These are phyloP conservation scores for Fusarium chaquense DNA, from an alignment of 2,329 filamentous ascomycete species.

Conservation along the genomic window DNA sequence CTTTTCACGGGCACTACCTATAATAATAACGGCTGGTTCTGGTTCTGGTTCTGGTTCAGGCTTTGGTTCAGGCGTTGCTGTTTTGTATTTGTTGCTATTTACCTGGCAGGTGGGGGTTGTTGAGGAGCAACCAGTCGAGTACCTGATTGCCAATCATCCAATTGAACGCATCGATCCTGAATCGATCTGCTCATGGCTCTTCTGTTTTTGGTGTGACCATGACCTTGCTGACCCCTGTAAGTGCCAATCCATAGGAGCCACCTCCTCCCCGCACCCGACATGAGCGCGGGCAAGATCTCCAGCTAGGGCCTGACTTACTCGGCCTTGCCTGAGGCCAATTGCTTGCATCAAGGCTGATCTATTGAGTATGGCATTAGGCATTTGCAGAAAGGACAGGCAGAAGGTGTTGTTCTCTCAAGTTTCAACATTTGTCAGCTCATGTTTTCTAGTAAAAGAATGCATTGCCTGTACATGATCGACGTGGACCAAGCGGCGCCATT, in stretches of 20 bases:
- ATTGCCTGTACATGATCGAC: slow-evolving; percentile 8
- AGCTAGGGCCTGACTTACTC: slow-evolving; percentile 9
- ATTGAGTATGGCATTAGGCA: too few species aligned
- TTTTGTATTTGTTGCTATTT: slow-evolving; percentile 36
- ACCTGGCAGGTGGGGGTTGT: slow-evolving; percentile 43
- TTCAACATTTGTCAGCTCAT: neutral
- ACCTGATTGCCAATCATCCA: slow-evolving; percentile 35
- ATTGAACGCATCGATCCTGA: slow-evolving; percentile 25
- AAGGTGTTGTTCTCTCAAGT: neutral
- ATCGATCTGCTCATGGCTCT: slow-evolving; percentile 34
- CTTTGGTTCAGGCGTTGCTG: neutral
- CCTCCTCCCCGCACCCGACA: slow-evolving; percentile 35
- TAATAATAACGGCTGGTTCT: slow-evolving; percentile 10
- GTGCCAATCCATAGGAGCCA: slow-evolving; percentile 13
- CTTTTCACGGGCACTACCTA: slow-evolving; percentile 25
- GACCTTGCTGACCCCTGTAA: slow-evolving; percentile 34
- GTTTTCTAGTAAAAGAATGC: slow-evolving; percentile 18
- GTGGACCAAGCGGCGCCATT: slow-evolving; percentile 17
- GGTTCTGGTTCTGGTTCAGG: neutral
- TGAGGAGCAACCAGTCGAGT: slow-evolving; percentile 43
- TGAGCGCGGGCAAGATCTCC: slow-evolving; percentile 14
- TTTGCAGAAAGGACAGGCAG: too few species aligned
- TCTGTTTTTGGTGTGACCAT: slow-evolving; percentile 44
- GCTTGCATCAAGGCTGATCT: neutral
- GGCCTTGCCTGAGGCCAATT: slow-evolving; percentile 26